Conservation (phyloP, 83 land plant species). For the Thuja plicata region DNA sequence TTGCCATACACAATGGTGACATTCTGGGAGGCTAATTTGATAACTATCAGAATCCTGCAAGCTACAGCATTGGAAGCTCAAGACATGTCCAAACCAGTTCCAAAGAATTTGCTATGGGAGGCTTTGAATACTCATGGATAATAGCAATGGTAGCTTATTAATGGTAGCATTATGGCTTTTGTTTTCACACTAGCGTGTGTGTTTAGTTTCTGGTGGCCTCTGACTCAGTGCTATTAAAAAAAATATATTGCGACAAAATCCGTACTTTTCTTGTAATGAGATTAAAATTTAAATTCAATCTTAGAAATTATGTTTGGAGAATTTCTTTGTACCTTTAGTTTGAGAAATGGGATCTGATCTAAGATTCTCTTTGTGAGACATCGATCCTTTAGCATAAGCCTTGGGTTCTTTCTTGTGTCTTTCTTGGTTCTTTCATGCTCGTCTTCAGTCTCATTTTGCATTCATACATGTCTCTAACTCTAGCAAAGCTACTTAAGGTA, state of each 20-base stretch:
- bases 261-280: background rate
- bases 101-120: conserved; percentile 85
- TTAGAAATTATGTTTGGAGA: background rate
- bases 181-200: background rate
- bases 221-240: background rate
- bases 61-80: conserved; percentile 84
- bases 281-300: background rate
- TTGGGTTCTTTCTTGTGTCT: conserved; percentile 1
- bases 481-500: background rate
- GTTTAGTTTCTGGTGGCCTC: background rate
- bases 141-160: background rate
- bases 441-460: background rate
- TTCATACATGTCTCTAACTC: background rate
- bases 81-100: conserved; percentile 53
- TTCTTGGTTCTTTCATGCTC: too few species aligned
- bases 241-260: too few species aligned
- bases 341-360: background rate
- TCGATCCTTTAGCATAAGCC: background rate
- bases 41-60: conserved; percentile 60
- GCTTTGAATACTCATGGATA: conserved; percentile 85
- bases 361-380: background rate
- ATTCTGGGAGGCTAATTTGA: conserved; percentile 78
- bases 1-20: conserved; percentile 66
- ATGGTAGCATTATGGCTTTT: background rate
- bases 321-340: background rate